These are phyloP conservation scores for Candida mattraensis DNA, from an alignment of 805 yeast species.

Conservation along the genomic window DNA sequence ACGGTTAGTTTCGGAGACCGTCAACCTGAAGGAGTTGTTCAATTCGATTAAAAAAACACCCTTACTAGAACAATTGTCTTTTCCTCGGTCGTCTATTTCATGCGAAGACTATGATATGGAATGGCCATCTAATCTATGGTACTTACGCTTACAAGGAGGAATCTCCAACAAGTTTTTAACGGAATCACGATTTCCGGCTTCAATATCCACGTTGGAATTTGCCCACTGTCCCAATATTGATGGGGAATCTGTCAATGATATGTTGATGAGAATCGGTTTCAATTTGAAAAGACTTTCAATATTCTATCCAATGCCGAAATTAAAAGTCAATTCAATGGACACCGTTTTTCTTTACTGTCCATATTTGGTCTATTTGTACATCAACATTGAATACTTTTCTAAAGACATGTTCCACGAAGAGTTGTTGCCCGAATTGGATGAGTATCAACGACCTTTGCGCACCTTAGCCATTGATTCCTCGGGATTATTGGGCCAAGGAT, in stretches of 20 bases:
- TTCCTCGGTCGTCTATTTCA: constrained; percentile 83
- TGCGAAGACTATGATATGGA: constrained; percentile 57
- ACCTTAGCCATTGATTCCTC: constrained; percentile 75
- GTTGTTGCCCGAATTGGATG: constrained; percentile 35
- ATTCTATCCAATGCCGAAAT: constrained; percentile 85
- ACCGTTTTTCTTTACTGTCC: constrained; percentile 76
- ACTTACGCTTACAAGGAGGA: constrained; percentile 84
- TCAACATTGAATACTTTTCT: constrained; percentile 79
- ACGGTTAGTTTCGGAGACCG: constrained; percentile 86
- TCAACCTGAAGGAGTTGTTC: constrained; percentile 78
- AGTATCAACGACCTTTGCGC: constrained; percentile 46
- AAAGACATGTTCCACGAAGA: constrained; percentile 51
- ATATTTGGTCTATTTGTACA: constrained; percentile 56
- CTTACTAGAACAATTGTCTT: constrained; percentile 69
- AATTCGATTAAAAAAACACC: constrained; percentile 64
- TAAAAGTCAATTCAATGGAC: constrained; percentile 70
- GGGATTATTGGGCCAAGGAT: constrained; percentile 81
- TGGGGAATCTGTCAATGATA: constrained; percentile 60
- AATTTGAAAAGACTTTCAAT: constrained; percentile 63
- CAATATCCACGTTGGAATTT: constrained; percentile 70
- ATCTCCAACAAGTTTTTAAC: constrained; percentile 76
- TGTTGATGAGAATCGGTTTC: constrained; percentile 65
- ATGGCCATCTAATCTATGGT: constrained; percentile 82
- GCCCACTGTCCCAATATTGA: constrained; percentile 84
- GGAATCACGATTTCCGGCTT: constrained; percentile 67